Base-by-base conservation (phyloP, 2,329 filamentous ascomycete species). In the Akanthomyces dipterigenus region DNA sequence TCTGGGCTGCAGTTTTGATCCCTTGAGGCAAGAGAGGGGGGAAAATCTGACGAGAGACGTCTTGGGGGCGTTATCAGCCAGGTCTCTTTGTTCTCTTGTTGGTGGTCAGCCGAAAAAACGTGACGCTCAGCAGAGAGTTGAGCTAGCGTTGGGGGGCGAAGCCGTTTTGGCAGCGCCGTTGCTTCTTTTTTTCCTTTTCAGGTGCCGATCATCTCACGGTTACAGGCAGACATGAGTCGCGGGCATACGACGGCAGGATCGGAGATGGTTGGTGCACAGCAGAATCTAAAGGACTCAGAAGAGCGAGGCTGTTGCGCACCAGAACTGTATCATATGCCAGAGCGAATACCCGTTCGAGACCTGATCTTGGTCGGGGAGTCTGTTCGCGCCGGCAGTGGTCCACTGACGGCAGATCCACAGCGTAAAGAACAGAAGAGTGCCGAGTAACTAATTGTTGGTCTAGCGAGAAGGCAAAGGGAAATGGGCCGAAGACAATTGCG, bases 71-170 rank as follows among this genome's bases (percentile, higher is more conserved):
- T 24, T 24, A 53, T 24, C 31, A 34, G 31, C 11, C 31, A 34
- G 31, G 20, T 34, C 31, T 28, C 4, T 36, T 51, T 38, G 12
- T 22, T 7, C 49, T n/a, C 49, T 20, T 20, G 49, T 20, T 20
- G 49, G 49, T 53, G 49, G 49, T 53, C 20, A 53, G 49, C 49
- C n/a, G 31, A 38, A 53, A 34, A 53, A 55, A 55, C 51, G 51
- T 55, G 51, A 55, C 51, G 36, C 18, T 55, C 7, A 8, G 36
- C 24, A 53, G 51, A 55, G 36, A 55, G 36, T 55, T 43, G 51
- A 55, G 51, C 38, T 55, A 55, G 38, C 22, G 38, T 22, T 7
- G 9, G 28, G 22, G 45, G 45, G 45, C 45, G 45, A 28, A 7
- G 11, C n/a, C 43, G 22, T 48, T 28, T 28, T 36, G 16, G 16